phyloP scores from a whole-genome alignment of 2,329 filamentous ascomycete genomes.

The Colletotrichum gigasporum region DNA sequence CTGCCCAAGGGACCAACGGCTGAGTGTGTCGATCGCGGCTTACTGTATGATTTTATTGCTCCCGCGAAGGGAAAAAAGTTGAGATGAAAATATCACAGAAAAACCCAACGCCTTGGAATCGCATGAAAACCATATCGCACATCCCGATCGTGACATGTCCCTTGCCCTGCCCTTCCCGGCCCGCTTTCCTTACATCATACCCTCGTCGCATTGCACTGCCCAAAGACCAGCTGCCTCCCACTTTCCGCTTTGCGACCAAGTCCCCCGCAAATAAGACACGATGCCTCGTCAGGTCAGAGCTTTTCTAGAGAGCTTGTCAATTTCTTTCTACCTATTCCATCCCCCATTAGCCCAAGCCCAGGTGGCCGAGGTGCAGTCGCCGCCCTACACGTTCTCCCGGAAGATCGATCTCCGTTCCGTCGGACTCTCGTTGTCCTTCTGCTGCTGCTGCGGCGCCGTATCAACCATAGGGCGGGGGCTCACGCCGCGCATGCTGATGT shows the following conservation, averaged over 20 bases:
- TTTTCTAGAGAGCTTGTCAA: neutral
- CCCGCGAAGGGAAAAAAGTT: neutral
- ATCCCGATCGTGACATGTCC: slow-evolving; percentile 25
- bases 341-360: too few relatives aligned
- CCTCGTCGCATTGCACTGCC: neutral
- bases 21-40: neutral
- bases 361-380: too few relatives aligned
- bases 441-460: slow-evolving; percentile 40
- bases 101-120: slow-evolving; percentile 25
- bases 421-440: slow-evolving; percentile 59
- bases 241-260: too few relatives aligned
- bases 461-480: slow-evolving; percentile 77
- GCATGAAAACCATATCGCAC: slow-evolving; percentile 14
- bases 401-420: slow-evolving; percentile 76
- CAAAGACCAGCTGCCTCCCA: neutral
- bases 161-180: neutral
- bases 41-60: slow-evolving; percentile 4
- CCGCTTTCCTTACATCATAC: slow-evolving; percentile 29
- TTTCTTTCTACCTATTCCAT: neutral
- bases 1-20: neutral
- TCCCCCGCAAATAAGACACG: too few relatives aligned
- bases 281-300: neutral
- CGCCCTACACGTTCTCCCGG: slow-evolving; percentile 69
- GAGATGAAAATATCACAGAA: neutral
- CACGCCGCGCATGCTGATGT: slow-evolving; percentile 72